phyloP scores from a whole-genome alignment of 805 yeast species.

The Suhomyces tanzawaensis region DNA sequence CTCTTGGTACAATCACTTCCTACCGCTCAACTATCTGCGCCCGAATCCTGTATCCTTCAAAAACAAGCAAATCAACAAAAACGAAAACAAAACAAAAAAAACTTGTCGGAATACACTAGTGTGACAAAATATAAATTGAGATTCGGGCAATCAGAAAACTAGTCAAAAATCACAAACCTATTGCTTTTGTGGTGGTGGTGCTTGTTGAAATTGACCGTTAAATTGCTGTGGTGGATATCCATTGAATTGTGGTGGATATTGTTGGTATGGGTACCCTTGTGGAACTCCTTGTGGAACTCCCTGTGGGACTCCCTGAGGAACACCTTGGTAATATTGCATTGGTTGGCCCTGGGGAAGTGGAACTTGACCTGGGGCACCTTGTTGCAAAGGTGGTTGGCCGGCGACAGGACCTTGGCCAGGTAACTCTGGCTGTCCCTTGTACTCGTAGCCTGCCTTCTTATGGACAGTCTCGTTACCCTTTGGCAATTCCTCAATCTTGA shows the following conservation, averaged over 20 bases:
- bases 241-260: slow-evolving; percentile 24
- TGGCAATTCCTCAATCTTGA: slow-evolving; percentile 66
- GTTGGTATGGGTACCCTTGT: slow-evolving; percentile 15
- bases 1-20: no score
- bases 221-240: slow-evolving; percentile 23
- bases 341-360: slow-evolving; percentile 4
- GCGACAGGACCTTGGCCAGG: slow-evolving; percentile 9
- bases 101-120: no score
- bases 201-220: slow-evolving; percentile 22
- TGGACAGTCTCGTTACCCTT: slow-evolving; percentile 36
- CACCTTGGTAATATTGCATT: slow-evolving; percentile 8
- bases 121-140: neutral
- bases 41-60: no score
- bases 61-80: no score
- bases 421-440: slow-evolving; percentile 45
- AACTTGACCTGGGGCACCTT: slow-evolving; percentile 13
- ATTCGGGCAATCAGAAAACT: no score
- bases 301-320: slow-evolving; percentile 16
- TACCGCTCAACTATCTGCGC: no score
- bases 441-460: slow-evolving; percentile 37
- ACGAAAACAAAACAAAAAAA: no score
- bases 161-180: no score
- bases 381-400: slow-evolving; percentile 6
- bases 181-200: slow-evolving; percentile 14
- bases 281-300: slow-evolving; percentile 15